These are phyloP conservation scores for Citrus sp. DNA, from an alignment of 345 rosid species.

Conservation along the genomic window DNA sequence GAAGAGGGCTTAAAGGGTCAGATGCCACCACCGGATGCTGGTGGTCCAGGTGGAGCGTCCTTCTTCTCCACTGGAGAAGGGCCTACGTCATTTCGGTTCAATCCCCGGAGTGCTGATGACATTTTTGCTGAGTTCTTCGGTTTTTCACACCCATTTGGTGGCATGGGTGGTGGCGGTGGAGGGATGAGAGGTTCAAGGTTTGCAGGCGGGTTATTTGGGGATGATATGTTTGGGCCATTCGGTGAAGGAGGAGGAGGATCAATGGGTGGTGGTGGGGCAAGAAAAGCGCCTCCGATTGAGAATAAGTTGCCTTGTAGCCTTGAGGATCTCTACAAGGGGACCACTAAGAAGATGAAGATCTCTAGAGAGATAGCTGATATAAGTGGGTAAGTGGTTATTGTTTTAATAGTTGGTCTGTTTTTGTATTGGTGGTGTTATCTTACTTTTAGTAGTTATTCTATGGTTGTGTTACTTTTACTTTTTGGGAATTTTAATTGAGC, in stretches of 20 bases:
- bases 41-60: constrained; percentile 52
- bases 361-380: constrained; percentile 49
- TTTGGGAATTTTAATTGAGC: neutral
- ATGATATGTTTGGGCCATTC: constrained; percentile 49
- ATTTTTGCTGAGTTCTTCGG: constrained; percentile 79
- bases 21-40: constrained; percentile 67
- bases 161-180: constrained; percentile 20
- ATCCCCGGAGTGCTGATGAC: constrained; percentile 63
- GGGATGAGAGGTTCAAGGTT: constrained; percentile 42
- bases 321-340: constrained; percentile 59
- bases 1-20: constrained; percentile 77
- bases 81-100: constrained; percentile 55
- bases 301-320: constrained; percentile 53
- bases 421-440: neutral
- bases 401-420: neutral
- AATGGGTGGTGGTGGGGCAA: constrained; percentile 42
- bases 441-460: neutral
- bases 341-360: constrained; percentile 66
- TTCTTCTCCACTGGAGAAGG: constrained; percentile 47
- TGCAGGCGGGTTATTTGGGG: constrained; percentile 57
- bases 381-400: constrained; percentile 38
- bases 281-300: constrained; percentile 51
- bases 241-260: constrained; percentile 49
- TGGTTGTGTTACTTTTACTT: neutral
- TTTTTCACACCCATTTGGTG: constrained; percentile 50